Evolutionary conservation across 1,284 basidiomycete species (phyloP), one percentile per base, ranked within the genome.

Genomic region (Sporisorium iseilematis-ciliati): DNA sequence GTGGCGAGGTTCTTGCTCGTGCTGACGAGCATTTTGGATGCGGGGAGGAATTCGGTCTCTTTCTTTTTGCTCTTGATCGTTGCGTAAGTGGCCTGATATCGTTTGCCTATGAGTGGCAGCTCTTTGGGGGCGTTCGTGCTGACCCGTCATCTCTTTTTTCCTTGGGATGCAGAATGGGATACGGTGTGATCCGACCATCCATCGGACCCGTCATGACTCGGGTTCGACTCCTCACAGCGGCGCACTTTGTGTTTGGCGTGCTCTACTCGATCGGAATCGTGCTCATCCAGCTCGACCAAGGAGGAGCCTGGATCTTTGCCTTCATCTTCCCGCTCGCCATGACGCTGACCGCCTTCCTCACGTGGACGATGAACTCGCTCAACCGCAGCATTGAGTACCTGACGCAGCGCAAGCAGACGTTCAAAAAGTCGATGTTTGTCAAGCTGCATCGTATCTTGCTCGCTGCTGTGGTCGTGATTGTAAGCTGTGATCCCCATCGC

Each of bases 61-160:
- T 95, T 99, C 87, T 98, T 98, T 87, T 90, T 99, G 87, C 88
- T 99, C 23, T 88, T 98, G 21, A 92, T 98, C 57, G 95, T 98
- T 20, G 81, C 80, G 7, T 38, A 38, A 38, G 35, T 38, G 35
- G 35, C 12, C 11, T 16, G 35, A 38, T 14, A 33, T 38, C 35
- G 12, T 10, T 14, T 12, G 4, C 14, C 12, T 38, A 12, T 14
- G 3, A 38, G 31, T 12, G 31, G 14, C 3, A 10, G 10, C 12
- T 38, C 6, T 33, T 11, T 11, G 8, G 29, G 8, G 4, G 29
- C 29, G 29, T 12, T 11, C 6, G 12, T 14, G 35, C 35, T 38
- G 35, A 38, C 35, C 14, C 35, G 29, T 4, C 14, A 38, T 14
- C 14, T 3, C 12, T 1, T 38, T 16, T 16, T 33, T 12, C 31